Percentiles rank a stretch among this genome's conserved stretches.
These are phyloP conservation scores for Colletotrichum godetiae DNA, from an alignment of 2,329 filamentous ascomycete species.

Conservation along the genomic window DNA sequence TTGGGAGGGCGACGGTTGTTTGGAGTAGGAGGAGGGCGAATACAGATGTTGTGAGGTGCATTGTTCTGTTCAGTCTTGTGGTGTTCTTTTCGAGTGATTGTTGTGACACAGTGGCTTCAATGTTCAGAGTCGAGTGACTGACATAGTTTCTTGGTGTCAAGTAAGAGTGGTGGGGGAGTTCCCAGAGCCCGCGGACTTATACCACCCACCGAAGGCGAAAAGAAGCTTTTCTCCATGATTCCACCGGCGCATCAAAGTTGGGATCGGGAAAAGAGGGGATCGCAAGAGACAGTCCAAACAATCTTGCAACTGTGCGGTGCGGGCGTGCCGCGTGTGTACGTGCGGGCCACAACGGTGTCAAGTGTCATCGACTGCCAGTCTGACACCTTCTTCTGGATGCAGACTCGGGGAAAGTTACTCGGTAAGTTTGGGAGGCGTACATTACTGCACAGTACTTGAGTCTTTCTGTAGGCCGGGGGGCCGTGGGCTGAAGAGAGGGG, in stretches of 20 bases:
- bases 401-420: background rate
- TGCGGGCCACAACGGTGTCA: background rate
- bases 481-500: background rate
- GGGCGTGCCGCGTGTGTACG: background rate
- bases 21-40: background rate
- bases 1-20: background rate
- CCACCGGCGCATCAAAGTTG: background rate
- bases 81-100: background rate
- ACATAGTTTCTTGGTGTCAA: background rate
- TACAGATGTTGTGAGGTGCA: background rate
- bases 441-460: background rate
- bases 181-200: background rate
- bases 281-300: background rate
- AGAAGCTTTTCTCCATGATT: background rate
- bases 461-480: background rate
- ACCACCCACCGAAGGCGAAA: background rate
- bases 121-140: background rate
- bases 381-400: background rate
- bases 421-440: background rate
- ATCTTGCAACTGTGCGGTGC: background rate
- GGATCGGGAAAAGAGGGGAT: background rate
- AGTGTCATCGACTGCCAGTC: background rate
- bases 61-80: background rate
- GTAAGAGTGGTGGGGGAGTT: background rate
- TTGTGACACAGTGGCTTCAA: background rate